phyloP scores from a whole-genome alignment of 768 basidiomycete species.

The Termitomyces heimii region DNA sequence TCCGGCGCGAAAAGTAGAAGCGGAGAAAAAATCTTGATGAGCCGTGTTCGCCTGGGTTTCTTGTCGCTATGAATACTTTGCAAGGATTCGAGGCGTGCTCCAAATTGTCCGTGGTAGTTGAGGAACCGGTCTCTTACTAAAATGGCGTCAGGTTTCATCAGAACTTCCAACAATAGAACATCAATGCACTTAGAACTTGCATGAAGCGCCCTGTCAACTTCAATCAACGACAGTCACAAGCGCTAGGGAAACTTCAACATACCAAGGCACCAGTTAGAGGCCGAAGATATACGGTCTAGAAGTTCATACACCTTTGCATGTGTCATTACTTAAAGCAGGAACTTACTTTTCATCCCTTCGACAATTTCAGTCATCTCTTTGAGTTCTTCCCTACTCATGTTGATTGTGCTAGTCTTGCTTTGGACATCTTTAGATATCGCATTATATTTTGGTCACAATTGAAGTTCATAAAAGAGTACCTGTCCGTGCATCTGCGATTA shows the following conservation, averaged over 20 bases:
- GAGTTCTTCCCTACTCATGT: neutral
- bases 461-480: no score
- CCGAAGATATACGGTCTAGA: neutral
- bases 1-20: constrained; percentile 39
- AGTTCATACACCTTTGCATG: neutral
- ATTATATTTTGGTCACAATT: neutral
- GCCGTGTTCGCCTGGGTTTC: constrained; percentile 29
- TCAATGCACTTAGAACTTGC: neutral
- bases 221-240: neutral
- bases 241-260: neutral
- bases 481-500: constrained; percentile 6
- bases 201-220: neutral
- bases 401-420: neutral
- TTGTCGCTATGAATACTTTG: constrained; percentile 14
- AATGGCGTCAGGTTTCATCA: neutral
- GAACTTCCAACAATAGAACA: neutral
- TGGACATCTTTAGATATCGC: neutral
- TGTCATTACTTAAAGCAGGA: neutral
- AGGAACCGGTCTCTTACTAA: constrained; percentile 22
- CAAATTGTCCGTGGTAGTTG: constrained; percentile 37
- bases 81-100: constrained; percentile 31
- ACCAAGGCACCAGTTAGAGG: constrained; percentile 10
- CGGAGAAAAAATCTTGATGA: constrained; percentile 34
- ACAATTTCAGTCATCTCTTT: constrained; percentile 9
- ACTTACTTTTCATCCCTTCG: constrained; percentile 1